These are phyloP conservation scores for Poteriospumella lacustris DNA, from an alignment of 108 stramenopile genomes.

Conservation along the genomic window DNA sequence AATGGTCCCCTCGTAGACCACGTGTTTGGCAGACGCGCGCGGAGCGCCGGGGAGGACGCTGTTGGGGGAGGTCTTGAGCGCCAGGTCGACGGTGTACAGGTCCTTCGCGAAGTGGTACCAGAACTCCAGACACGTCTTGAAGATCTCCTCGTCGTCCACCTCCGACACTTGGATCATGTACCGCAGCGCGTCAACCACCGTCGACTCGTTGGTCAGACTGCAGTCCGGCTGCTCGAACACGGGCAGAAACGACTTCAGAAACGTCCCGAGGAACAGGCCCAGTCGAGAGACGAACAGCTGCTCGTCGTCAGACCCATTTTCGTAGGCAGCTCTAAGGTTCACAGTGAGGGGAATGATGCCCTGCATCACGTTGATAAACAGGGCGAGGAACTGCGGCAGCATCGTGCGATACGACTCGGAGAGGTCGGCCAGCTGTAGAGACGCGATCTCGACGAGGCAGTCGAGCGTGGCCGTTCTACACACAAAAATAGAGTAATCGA, in stretches of 20 bases:
- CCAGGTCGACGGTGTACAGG: slow-evolving; percentile 68
- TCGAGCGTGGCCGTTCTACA: slow-evolving; percentile 79
- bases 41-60: background rate
- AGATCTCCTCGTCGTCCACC: slow-evolving; percentile 93
- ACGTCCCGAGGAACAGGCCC: slow-evolving; percentile 85
- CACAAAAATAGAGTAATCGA: background rate
- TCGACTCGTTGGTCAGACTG: background rate
- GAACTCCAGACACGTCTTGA: slow-evolving; percentile 93
- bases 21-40: slow-evolving; percentile 24
- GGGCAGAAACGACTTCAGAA: slow-evolving; percentile 54
- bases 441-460: slow-evolving; percentile 95
- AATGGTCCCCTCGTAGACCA: slow-evolving; percentile 71
- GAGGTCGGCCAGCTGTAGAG: slow-evolving; percentile 44
- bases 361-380: slow-evolving; percentile 64
- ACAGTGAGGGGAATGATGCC: slow-evolving; percentile 73
- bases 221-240: background rate
- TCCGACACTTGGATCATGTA: slow-evolving; percentile 90
- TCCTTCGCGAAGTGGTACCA: slow-evolving; percentile 93
- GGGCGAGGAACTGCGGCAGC: slow-evolving; percentile 58
- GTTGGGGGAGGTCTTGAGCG: background rate
- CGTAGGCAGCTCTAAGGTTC: slow-evolving; percentile 70
- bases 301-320: slow-evolving; percentile 81
- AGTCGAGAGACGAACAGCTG: slow-evolving; percentile 85
- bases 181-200: slow-evolving; percentile 76
- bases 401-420: background rate